These are phyloP conservation scores for Penicillium fuscoglaucum DNA, from an alignment of 2,329 filamentous ascomycete species.

Conservation along the genomic window DNA sequence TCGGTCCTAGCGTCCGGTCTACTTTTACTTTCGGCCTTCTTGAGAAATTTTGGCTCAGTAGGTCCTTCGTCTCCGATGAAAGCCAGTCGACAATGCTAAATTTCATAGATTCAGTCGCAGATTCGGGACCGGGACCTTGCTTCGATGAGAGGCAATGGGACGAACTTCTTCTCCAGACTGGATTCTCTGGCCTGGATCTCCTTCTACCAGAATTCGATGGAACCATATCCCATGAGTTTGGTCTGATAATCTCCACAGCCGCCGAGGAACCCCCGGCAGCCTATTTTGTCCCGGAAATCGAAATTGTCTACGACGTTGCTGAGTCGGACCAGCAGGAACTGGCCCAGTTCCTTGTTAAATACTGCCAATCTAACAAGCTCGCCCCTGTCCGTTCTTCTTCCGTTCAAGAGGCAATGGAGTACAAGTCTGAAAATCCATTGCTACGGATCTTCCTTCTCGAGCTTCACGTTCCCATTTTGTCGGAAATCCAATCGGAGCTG, in stretches of 20 bases:
- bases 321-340: neutral
- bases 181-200: neutral
- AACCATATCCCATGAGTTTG: neutral
- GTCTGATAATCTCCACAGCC: neutral
- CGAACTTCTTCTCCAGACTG: neutral
- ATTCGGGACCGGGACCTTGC: neutral
- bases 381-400: neutral
- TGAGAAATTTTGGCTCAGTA: neutral
- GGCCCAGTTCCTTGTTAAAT: neutral
- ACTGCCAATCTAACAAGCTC: neutral
- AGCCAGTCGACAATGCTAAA: neutral
- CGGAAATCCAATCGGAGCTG: neutral
- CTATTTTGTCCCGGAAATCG: neutral
- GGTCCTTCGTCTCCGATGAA: neutral
- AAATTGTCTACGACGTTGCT: neutral
- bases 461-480: neutral
- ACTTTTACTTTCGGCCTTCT: neutral
- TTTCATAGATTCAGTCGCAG: neutral
- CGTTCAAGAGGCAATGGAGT: neutral
- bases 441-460: neutral
- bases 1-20: neutral
- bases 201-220: neutral
- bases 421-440: neutral
- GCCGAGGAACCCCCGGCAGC: neutral
- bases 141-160: neutral